Conservation (phyloP, 192 early-diverging fungal genomes). For the Radiomyces spectabilis region DNA sequence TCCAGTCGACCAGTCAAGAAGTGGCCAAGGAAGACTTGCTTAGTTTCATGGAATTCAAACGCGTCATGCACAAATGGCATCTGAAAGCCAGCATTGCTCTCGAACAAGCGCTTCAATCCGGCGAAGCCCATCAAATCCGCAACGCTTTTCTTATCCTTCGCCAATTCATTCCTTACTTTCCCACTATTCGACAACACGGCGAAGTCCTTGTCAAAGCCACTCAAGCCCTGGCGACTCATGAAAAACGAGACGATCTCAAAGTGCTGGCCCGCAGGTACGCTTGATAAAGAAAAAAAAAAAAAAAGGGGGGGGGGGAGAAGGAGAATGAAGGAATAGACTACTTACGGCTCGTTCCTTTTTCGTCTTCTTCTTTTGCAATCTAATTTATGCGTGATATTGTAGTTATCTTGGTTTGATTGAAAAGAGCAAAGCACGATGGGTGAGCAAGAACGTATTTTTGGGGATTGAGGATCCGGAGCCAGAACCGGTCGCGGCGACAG, state of each 20-base stretch:
- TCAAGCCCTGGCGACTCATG: slow-evolving; percentile 40
- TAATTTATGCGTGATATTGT: too few species aligned
- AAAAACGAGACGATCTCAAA: slow-evolving; percentile 65
- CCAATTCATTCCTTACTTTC: slow-evolving; percentile 53
- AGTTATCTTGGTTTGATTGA: slow-evolving; percentile 28
- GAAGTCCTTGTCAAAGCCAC: slow-evolving; percentile 33
- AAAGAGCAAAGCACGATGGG: slow-evolving; percentile 17
- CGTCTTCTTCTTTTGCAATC: too few species aligned
- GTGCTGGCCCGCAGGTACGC: slow-evolving; percentile 52
- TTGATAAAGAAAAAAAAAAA: not conserved
- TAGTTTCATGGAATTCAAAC: slow-evolving; percentile 52
- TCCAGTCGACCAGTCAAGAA: slow-evolving; percentile 13
- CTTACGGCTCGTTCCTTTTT: too few species aligned
- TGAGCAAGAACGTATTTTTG: slow-evolving; percentile 16
- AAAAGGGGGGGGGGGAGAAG: too few species aligned
- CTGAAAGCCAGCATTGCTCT: slow-evolving; percentile 30
- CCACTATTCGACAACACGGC: slow-evolving; percentile 50
- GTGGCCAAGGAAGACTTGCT: slow-evolving; percentile 39
- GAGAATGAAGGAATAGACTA: too few species aligned
- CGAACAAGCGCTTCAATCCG: slow-evolving; percentile 38
- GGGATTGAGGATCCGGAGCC: slow-evolving; percentile 3
- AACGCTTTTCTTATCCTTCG: slow-evolving; percentile 71
- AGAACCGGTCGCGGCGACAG: not conserved
- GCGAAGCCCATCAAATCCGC: slow-evolving; percentile 64
- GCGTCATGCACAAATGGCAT: slow-evolving; percentile 71